Evolutionary conservation across 1,284 basidiomycete species (phyloP), one percentile per base, ranked within the genome.

Genomic region (Agaricales sp.): DNA sequence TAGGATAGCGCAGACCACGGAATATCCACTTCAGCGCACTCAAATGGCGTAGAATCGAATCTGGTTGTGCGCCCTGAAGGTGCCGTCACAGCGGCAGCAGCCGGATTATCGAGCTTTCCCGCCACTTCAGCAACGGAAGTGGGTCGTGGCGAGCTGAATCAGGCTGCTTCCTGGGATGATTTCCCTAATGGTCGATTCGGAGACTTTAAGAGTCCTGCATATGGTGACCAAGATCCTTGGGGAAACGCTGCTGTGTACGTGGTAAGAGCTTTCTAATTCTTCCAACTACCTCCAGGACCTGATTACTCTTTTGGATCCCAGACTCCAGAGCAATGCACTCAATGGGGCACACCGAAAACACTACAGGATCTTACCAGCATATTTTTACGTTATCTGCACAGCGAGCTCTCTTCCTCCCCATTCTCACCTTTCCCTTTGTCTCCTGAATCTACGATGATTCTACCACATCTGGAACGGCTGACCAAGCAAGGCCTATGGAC

Each of bases 161-260:
- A 82, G 53, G 82, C 83, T 0, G 74, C 82, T 2, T 80, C 78
- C 18, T 99, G 95, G 95, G 96, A 99, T 63, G 96, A 99, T 63
- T 99, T 96, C 64, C 95, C 95, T 2, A 99, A 99, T 61, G 95
- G 95, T 48, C 83, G 95, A n/a, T 99, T 98, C 65, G 96, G 96
- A 53, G 96, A 99, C 64, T 90, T 89, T 57, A 89, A 96, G 61
- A 93, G 89, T 70, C 95, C 95, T 3, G 95, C 95, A 0, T 99
- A 89, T 60, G 96, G 96, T 50, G 81, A 73, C 45, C 78, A 78
- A 55, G 82, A 82, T 54, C 81, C 74, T 4, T 90, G 86, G 85
- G 82, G 82, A 46, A 77, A 78, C 45, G 71, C 73, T 13, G 71
- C 68, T 44, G 66, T 80, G 16, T 41, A 8, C 25, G 70, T 74